Percentiles rank a stretch among this genome's conserved stretches.
Evolutionary conservation across 495 filamentous ascomycete genomes (phyloP).

Genomic region (Bombardia bombarda): DNA sequence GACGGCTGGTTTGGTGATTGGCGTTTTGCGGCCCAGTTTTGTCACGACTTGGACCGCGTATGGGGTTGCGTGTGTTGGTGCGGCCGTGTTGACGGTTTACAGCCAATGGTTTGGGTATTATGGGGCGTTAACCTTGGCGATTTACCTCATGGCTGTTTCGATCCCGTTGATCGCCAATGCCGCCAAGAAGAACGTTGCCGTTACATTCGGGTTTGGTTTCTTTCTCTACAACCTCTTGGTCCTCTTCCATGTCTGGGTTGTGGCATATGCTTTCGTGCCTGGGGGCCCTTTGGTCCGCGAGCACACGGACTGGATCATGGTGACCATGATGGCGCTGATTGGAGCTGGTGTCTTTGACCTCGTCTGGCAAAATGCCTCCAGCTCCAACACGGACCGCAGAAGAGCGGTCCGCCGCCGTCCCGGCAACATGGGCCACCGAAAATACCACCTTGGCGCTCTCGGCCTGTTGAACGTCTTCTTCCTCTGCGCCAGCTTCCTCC

Average conservation of each 20-base stretch:
- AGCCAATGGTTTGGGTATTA: slow-evolving; percentile 86
- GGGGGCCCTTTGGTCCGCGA: slow-evolving; percentile 90
- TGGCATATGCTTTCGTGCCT: slow-evolving; percentile 98
- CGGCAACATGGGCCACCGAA: slow-evolving; percentile 29
- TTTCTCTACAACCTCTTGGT: slow-evolving; percentile 84
- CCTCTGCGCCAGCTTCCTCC: slow-evolving; percentile 74
- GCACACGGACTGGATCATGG: slow-evolving; percentile 93
- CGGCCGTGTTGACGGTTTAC: slow-evolving; percentile 70
- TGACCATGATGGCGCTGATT: slow-evolving; percentile 72
- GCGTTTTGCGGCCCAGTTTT: slow-evolving; percentile 63
- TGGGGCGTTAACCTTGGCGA: slow-evolving; percentile 65
- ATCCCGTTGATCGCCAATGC: slow-evolving; percentile 69
- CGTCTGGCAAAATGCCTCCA: slow-evolving; percentile 30
- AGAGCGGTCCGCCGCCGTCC: slow-evolving; percentile 11
- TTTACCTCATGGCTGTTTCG: slow-evolving; percentile 76
- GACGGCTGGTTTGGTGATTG: slow-evolving; percentile 72
- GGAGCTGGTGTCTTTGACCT: slow-evolving; percentile 79
- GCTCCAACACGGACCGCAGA: slow-evolving; percentile 1
- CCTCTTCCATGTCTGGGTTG: slow-evolving; percentile 95
- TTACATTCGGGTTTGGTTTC: slow-evolving; percentile 80
- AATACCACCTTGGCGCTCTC: slow-evolving; percentile 44
- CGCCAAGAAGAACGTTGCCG: slow-evolving; percentile 63
- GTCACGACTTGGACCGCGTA: slow-evolving; percentile 74
- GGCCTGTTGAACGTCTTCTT: slow-evolving; percentile 69
- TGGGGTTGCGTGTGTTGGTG: slow-evolving; percentile 68